Base-by-base conservation (phyloP, 2,329 filamentous ascomycete species). In the Cladosporium velox region DNA sequence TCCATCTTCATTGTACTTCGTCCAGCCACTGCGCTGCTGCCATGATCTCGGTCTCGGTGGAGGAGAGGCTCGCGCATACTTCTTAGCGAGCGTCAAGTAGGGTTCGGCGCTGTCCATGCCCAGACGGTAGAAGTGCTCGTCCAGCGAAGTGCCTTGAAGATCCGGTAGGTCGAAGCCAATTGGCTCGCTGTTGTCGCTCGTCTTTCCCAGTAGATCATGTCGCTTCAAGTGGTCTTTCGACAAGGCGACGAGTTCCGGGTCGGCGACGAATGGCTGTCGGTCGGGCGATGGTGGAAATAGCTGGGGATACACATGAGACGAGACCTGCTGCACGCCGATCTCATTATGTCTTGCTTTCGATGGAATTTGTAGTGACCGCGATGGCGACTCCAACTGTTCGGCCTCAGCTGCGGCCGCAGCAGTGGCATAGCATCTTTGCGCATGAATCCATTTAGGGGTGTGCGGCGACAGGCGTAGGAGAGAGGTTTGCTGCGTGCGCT, bases 311-410 rank as follows among this genome's bases (percentile, higher is more conserved):
- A 99, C 85, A 81, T 93, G 86, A 67, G 85, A 84, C 82, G 93
- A 97, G 71, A 99, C 83, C 74, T 98, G 94, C 80, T 99, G 95
- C 47, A 99, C 92, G 63, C 92, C 92, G 72, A 99, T 93, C 71
- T 96, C 91, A 79, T 96, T 99, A 82, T 90, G 92, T 70, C 95
- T 88, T 59, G 92, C 83, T 65, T 85, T 79, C 7, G 82, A 79
- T n/a, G 78, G 66, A 24, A 74, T 67, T 0, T 73, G 69, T n/a
- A 77, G 63, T 73, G 34, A 79, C 74, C 78, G 71, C 59, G 70
- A 68, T 24, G 57, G 67, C 32, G 65, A 18, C 35, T 65, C 66
- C 14, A 55, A 30, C 8, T 59, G 34, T n/a, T 67, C 66, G 11
- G 64, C 55, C 18, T 64, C 64, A 8, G 65, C 52, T 41, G 65